A percentile compares a stretch with the other conserved stretches of the same genome.
Conservation (phyloP, 495 filamentous ascomycete genomes). For the Eremomyces bilateralis region DNA sequence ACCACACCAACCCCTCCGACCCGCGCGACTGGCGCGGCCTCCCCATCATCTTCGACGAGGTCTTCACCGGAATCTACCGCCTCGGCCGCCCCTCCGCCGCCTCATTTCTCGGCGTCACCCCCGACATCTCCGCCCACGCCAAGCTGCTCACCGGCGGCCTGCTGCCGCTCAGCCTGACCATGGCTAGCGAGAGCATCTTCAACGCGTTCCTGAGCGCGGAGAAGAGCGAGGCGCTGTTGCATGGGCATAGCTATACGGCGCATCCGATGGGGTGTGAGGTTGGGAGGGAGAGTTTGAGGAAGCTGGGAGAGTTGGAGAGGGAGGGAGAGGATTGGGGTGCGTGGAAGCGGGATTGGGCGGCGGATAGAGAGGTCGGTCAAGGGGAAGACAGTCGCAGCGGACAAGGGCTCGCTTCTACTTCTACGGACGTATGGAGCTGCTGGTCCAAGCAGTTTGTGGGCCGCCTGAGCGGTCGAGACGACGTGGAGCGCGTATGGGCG, state of each 20-base stretch:
- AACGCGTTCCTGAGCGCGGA: slow-evolving; percentile 40
- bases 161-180: slow-evolving; percentile 47
- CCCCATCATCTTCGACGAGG: slow-evolving; percentile 58
- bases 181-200: slow-evolving; percentile 50
- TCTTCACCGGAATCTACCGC: slow-evolving; percentile 63
- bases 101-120: slow-evolving; percentile 38
- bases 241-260: slow-evolving; percentile 67
- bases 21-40: slow-evolving; percentile 37
- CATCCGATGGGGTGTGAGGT: slow-evolving; percentile 58
- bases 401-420: not conserved
- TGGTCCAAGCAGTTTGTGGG: slow-evolving; percentile 37
- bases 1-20: slow-evolving; percentile 5
- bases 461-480: slow-evolving; percentile 27
- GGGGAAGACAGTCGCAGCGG: not conserved
- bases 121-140: slow-evolving; percentile 55
- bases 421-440: slow-evolving; percentile 34
- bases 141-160: slow-evolving; percentile 62
- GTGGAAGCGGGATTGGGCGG: slow-evolving; percentile 24
- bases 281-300: slow-evolving; percentile 33
- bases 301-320: slow-evolving; percentile 32
- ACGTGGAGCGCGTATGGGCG: slow-evolving; percentile 42
- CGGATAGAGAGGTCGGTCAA: not conserved
- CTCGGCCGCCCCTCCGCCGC: slow-evolving; percentile 43
- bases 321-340: slow-evolving; percentile 24
- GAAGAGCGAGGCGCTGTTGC: slow-evolving; percentile 51